Evolutionary conservation across 176 grass and related monocot genomes (phyloP).

Genomic region (Eragrostis nindensis): DNA sequence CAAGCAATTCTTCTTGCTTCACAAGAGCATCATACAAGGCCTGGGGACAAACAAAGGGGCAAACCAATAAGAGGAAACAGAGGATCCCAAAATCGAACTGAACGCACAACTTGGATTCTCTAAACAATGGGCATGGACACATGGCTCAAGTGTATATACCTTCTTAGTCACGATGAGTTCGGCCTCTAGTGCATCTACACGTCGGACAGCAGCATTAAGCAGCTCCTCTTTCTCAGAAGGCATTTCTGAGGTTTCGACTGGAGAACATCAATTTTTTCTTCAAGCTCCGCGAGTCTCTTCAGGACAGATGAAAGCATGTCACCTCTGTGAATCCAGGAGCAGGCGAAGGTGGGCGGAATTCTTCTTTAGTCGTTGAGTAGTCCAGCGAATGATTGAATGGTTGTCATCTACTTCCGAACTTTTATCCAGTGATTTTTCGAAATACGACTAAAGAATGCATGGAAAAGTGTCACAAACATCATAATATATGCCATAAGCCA

Average conservation of each 20-base stretch:
- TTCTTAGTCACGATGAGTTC: constrained; percentile 81
- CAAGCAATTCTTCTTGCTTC: constrained; percentile 63
- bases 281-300: constrained; percentile 55
- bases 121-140: background rate
- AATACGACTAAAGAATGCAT: constrained; percentile 36
- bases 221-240: constrained; percentile 74
- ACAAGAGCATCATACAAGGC: constrained; percentile 64
- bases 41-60: constrained; percentile 22
- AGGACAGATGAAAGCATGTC: constrained; percentile 52
- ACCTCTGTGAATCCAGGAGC: constrained; percentile 55
- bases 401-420: constrained; percentile 2
- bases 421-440: constrained; percentile 37
- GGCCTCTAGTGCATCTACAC: constrained; percentile 70
- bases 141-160: constrained; percentile 25
- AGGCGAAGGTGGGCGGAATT: constrained; percentile 53
- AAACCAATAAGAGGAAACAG: background rate
- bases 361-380: constrained; percentile 43
- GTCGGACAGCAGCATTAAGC: constrained; percentile 67
- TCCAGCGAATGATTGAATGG: constrained; percentile 13
- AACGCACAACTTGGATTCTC: background rate
- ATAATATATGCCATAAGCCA: constrained; percentile 36
- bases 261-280: constrained; percentile 62
- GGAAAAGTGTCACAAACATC: constrained; percentile 38
- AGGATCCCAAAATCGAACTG: background rate
- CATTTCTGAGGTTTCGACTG: constrained; percentile 71